Evolutionary conservation across 371 early-diverging fungal genomes (phyloP), one percentile per base, ranked within the genome.

Genomic region (Zancudomyces culisetae): DNA sequence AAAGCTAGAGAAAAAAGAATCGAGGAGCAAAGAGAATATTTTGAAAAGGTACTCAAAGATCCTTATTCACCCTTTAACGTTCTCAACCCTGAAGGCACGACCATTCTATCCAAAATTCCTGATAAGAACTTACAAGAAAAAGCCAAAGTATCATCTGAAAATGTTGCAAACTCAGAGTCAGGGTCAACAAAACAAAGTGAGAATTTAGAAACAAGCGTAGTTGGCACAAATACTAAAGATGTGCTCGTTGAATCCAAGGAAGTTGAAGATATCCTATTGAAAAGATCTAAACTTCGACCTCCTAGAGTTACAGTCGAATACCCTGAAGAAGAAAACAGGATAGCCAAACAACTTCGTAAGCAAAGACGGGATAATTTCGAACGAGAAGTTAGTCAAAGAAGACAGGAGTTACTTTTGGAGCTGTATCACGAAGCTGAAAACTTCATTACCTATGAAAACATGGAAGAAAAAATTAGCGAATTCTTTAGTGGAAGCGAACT

Each of bases 61-160:
- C 66, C 66, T 27, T 49, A 60, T 20, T 62, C 63, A 3, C 52
- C 66, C 12, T 59, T 55, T 29, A 66, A 66, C 46, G 66, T 66
- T 26, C 42, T 66, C 41, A 66, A 66, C 28, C 39, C 63, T 10
- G 68, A 66, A 48, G 66, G 66, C 21, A 46, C 45, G 42, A 66
- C 66, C 0, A 42, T 65, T 22, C 29, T 65, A 29, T 21, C 56
- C 27, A 58, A 35, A 18, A 56, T 0, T 42, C 51, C 1, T 54
- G 18, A 15, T 40, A 20, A 8, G 21, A 27, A 18, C 42, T n/a
- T n/a, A n/a, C n/a, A n/a, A n/a, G 26, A 18, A 24, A 50, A 22
- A 29, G 26, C 15, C 41, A 50, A 22, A 24, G 42, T 39, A 24
- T 35, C 35, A 35, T 6, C 6, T 10, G 49, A 21, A 2, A 15